Conservation (phyloP, 805 yeast species). For the Tetrapisispora pingtungensis region DNA sequence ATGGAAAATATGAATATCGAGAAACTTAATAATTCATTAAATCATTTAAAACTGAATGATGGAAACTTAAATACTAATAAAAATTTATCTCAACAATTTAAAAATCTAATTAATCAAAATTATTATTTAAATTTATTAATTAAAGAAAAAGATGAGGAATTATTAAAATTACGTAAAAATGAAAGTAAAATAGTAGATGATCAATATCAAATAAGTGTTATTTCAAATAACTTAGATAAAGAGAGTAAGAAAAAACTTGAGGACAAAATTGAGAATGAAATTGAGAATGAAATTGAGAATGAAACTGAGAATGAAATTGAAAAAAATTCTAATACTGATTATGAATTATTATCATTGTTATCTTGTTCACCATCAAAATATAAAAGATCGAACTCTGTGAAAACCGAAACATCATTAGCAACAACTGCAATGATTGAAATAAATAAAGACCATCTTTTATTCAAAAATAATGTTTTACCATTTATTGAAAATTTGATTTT, state of each 20-base stretch:
- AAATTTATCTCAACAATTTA: not conserved
- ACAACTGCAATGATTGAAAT: conserved; percentile 12
- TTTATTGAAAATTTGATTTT: conserved; percentile 15
- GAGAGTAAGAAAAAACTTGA: not conserved
- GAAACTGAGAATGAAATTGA: not conserved
- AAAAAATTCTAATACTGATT: not conserved
- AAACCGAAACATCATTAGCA: conserved; percentile 16
- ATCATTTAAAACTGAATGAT: not conserved
- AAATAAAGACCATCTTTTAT: conserved; percentile 10
- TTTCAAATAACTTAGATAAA: too few relatives aligned
- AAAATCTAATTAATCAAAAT: conserved; percentile 12
- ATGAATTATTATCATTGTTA: conserved; percentile 9
- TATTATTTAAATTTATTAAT: conserved; percentile 18
- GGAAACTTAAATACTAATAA: too few relatives aligned
- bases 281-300: not conserved
- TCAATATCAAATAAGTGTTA: too few relatives aligned
- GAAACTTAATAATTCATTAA: not conserved
- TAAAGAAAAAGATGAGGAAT: conserved; percentile 15
- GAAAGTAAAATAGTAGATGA: not conserved
- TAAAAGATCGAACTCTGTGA: conserved; percentile 5
- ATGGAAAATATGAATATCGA: not conserved
- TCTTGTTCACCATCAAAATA: conserved; percentile 16
- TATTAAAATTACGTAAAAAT: conserved; percentile 6
- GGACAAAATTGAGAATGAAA: not conserved
- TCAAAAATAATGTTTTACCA: conserved; percentile 15